Base-by-base conservation (phyloP, 2,329 filamentous ascomycete species). In the Sphaerulina populicola region DNA sequence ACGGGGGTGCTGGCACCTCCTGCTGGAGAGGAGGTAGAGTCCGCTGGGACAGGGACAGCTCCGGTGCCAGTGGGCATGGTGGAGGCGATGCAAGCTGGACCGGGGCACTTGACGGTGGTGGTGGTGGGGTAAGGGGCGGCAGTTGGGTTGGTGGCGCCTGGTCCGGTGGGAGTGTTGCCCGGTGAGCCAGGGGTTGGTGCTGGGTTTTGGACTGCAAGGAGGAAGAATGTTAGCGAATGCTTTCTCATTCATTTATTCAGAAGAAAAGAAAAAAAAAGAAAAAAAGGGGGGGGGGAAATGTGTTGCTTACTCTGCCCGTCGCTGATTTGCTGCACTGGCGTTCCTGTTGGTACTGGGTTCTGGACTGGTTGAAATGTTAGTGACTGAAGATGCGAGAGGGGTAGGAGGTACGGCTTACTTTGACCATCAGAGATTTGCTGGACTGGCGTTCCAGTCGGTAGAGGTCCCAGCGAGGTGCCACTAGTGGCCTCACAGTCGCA, bases 401-500 rank as follows among this genome's bases (percentile, higher is more conserved):
- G 10, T 11, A 2, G 31, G 4, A n/a, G 31, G 12, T 11, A 35
- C 4, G 4, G 12, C 56, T 52, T n/a, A 29, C 56, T 51, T 11
- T 59, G 52, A 10, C 58, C 58, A 35, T 60, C 55, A 6, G 47
- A 37, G 23, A 58, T 58, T 43, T 62, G 60, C 29, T 55, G 48
- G 31, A 58, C 52, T 44, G 52, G 51, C 30, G 6, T 41, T 29
- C 54, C 54, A 31, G 60, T 54, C 2, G 31, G 31, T n/a, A n/a
- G 10, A 10, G 52, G 53, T 41, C 39, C 45, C 38, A 58, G 47
- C 15, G 57, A 43, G 35, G 53, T 57, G 38, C 63, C 62, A 38
- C 60, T 54, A 41, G 60, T 61, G 9, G 64, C 59, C 35, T 62
- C 57, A 53, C 64, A 67, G 23, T 60, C 63, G 57, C 67, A 69